These are phyloP conservation scores for Synchytrium microbalum DNA, from an alignment of 371 early-diverging fungal species.

Conservation along the genomic window DNA sequence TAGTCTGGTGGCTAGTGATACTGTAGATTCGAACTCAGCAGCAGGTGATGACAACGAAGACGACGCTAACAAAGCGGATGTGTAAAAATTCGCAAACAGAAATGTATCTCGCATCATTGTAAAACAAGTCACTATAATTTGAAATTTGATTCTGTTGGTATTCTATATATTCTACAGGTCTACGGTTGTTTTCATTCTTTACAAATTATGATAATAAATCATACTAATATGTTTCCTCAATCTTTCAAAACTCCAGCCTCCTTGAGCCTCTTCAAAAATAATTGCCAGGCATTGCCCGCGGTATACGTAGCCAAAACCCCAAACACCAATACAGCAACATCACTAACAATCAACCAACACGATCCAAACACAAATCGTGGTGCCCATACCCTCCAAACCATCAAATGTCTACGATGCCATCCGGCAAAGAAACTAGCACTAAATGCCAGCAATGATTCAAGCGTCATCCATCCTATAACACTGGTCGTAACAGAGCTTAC, in stretches of 20 bases:
- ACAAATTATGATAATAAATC: too few relatives aligned
- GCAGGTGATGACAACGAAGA: too few relatives aligned
- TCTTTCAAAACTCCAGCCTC: not conserved
- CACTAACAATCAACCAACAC: slow-evolving; percentile 32
- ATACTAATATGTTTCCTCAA: too few relatives aligned
- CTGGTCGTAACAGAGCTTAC: not conserved
- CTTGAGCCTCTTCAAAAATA: not conserved
- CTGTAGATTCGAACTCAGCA: too few relatives aligned
- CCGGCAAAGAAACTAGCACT: slow-evolving; percentile 46
- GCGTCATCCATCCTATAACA: slow-evolving; percentile 7
- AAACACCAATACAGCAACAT: slow-evolving; percentile 27
- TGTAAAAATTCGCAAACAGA: too few relatives aligned
- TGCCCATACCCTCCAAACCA: slow-evolving; percentile 94
- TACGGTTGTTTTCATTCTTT: too few relatives aligned
- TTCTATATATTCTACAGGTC: too few relatives aligned
- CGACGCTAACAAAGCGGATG: too few relatives aligned
- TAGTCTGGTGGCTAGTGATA: too few relatives aligned
- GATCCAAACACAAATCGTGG: slow-evolving; percentile 76
- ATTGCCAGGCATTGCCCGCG: not conserved
- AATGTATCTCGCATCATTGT: too few relatives aligned
- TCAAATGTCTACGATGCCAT: slow-evolving; percentile 72
- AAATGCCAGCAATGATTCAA: slow-evolving; percentile 13
- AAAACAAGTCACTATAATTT: too few relatives aligned
- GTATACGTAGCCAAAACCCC: slow-evolving; percentile 22
- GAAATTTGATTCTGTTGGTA: too few relatives aligned